Base-by-base conservation (phyloP, 495 filamentous ascomycete genomes). In the Neurospora terricola region DNA sequence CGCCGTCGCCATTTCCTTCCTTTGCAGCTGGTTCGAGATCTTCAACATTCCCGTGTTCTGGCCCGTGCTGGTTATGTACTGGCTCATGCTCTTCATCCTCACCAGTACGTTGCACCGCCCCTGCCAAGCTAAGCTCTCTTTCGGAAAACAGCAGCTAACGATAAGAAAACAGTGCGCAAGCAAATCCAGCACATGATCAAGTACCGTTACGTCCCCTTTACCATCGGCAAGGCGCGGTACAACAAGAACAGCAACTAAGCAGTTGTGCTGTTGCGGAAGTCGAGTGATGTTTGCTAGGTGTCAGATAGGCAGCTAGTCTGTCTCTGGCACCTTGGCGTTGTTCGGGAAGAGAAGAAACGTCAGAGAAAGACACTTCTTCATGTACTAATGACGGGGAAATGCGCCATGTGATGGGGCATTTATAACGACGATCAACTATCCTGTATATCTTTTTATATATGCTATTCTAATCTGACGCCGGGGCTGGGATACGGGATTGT, bases 101-200 rank as follows among this genome's bases (percentile, higher is more conserved):
- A 99, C 96, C 21, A 99, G 94, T 97, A 88, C 76, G 93, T 88
- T 70, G 4, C 70, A n/a, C 40, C 5, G 45, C 30, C 36, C 18
- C 38, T 40, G 21, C 9, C 34, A 23, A 38, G 23, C 37, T n/a
- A 23, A 27, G 11, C n/a, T 30, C 37, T 66, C 34, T 75, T 23
- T 36, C 5, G 11, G 37, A 59, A 37, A 4, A 14, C 18, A 11
- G 70, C 73, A 72, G 38, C 81, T 83, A 72, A 85, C 79, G 38
- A 21, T 62, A 12, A 0, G 38, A 70, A 70, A 70, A 42, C 76
- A 97, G 94, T 99, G 96, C 88, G 96, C 79, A 91, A 94, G 83
- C 96, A 99, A 84, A 99, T 99, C 73, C 96, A 99, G 86, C 94
- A 97, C 83, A 99, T 99, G 96, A 97, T 99, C 89, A 99, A 98